Conservation (phyloP, 768 basidiomycete species). For the Boletus patriciae region DNA sequence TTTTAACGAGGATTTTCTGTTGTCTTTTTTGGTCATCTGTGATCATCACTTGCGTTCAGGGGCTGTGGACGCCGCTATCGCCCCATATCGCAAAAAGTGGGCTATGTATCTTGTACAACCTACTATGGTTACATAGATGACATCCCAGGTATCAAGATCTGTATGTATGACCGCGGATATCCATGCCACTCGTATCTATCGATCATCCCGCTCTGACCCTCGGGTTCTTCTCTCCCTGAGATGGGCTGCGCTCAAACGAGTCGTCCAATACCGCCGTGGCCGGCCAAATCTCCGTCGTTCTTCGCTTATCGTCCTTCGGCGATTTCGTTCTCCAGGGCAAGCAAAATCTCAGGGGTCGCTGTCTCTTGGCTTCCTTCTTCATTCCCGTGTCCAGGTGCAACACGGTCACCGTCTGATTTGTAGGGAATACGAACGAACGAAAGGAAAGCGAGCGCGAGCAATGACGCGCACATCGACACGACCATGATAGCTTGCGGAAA, state of each 20-base stretch:
- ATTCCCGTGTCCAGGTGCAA: neutral
- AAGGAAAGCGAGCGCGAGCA: slow-evolving; percentile 46
- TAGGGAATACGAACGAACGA: slow-evolving; percentile 46
- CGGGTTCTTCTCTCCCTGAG: neutral
- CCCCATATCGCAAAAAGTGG: neutral
- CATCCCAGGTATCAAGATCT: neutral
- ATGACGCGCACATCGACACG: slow-evolving; percentile 43
- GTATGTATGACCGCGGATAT: neutral
- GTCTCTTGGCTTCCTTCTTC: slow-evolving; percentile 3
- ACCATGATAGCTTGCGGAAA: slow-evolving; percentile 73
- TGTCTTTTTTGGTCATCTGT: neutral
- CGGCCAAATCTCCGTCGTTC: neutral
- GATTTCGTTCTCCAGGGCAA: neutral
- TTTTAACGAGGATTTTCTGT: neutral
- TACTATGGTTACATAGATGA: neutral
- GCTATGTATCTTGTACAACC: neutral
- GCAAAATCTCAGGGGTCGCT: neutral
- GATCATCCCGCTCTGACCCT: neutral
- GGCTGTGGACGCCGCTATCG: neutral
- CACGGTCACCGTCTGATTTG: neutral
- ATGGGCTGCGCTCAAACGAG: neutral
- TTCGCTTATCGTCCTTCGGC: slow-evolving; percentile 5
- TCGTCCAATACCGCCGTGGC: neutral
- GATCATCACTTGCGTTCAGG: neutral
- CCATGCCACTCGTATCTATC: neutral